These are phyloP conservation scores for Mycena pura DNA, from an alignment of 768 basidiomycete species.

Conservation along the genomic window DNA sequence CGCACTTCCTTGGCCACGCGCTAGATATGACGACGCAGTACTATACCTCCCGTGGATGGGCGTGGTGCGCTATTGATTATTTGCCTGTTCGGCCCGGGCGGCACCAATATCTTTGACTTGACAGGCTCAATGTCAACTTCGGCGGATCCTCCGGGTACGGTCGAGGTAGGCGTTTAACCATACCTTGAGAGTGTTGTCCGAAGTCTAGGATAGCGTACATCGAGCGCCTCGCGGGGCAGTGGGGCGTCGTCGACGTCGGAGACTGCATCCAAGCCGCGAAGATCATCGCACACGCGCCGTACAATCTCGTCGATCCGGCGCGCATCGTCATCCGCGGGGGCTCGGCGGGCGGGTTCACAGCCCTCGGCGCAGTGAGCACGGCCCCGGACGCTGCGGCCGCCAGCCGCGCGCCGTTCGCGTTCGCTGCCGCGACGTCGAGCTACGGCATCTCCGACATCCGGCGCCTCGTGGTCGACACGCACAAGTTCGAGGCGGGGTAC, in stretches of 20 bases:
- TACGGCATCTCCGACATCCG: conserved; percentile 74
- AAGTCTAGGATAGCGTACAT: conserved; percentile 7
- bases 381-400: conserved; percentile 46
- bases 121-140: conserved; percentile 64
- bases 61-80: conserved; percentile 55
- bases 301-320: conserved; percentile 64
- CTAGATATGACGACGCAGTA: conserved; percentile 64
- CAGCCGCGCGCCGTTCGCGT: no score
- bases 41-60: conserved; percentile 76
- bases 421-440: conserved; percentile 66
- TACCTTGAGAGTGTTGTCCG: conserved; percentile 54
- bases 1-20: conserved; percentile 50
- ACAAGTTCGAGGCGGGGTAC: conserved; percentile 61
- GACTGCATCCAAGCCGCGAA: conserved; percentile 56
- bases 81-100: background rate
- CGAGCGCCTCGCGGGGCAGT: conserved; percentile 57
- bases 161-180: conserved; percentile 31
- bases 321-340: conserved; percentile 75
- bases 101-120: conserved; percentile 18
- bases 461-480: conserved; percentile 56
- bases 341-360: conserved; percentile 78
- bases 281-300: conserved; percentile 42
- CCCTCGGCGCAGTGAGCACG: conserved; percentile 55
- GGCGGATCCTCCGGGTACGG: conserved; percentile 67
- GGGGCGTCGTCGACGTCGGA: conserved; percentile 65